Evolutionary conservation across 2,329 filamentous ascomycete genomes (phyloP).

Genomic region (Biscogniauxia marginata): DNA sequence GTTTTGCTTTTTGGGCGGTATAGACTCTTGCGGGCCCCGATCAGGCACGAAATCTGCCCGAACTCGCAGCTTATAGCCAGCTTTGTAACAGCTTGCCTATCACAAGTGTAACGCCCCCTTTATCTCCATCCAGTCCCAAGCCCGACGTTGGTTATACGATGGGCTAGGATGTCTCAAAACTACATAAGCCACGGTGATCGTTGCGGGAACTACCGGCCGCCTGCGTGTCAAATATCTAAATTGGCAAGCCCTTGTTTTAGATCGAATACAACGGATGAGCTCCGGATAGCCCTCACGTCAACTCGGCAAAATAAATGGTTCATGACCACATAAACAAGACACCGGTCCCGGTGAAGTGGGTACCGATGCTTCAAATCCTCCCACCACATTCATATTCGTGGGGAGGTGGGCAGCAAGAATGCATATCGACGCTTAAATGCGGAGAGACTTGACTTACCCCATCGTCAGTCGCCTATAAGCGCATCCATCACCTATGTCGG

Average conservation of each 20-base stretch:
- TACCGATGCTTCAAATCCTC: too few relatives aligned
- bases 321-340: too few relatives aligned
- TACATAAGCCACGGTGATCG: background rate
- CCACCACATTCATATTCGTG: too few relatives aligned
- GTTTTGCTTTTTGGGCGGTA: background rate
- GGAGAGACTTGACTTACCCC: background rate
- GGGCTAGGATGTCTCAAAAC: background rate
- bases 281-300: too few relatives aligned
- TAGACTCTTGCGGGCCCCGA: background rate
- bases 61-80: background rate
- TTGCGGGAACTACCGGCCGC: background rate
- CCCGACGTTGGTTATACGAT: background rate
- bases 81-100: background rate
- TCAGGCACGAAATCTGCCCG: background rate
- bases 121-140: conserved; percentile 5
- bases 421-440: too few relatives aligned
- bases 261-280: too few relatives aligned
- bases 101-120: conserved; percentile 2
- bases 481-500: background rate
- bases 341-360: too few relatives aligned
- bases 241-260: background rate
- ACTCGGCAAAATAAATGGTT: too few relatives aligned
- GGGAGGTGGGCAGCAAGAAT: too few relatives aligned
- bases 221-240: background rate
- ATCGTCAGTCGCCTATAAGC: background rate